Evolutionary conservation across 441 rosid species (phyloP), one percentile per base, ranked within the genome.

Genomic region (Arabidopsis hybrid): DNA sequence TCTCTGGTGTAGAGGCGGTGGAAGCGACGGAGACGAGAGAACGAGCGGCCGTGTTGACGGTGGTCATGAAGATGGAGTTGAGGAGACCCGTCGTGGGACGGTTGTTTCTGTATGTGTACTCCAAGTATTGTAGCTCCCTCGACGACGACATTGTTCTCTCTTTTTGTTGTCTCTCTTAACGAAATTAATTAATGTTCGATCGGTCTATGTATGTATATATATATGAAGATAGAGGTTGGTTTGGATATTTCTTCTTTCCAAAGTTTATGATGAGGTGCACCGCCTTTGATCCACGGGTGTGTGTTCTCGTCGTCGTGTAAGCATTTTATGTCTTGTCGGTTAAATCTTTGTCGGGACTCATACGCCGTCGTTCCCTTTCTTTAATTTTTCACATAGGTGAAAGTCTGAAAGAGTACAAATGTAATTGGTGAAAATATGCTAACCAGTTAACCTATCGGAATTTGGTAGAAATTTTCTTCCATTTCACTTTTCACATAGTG

Each of bases 41-140:
- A 61, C 79, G 87, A 7, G 87, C 85, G 0, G 92, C 96, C 51
- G 71, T 69, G 82, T 86, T 90, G 58, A 86, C 83, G 6, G 91
- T 88, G 40, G 89, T 83, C 85, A 82, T 86, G 85, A 90, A 86
- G 57, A 88, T 69, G 42, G 84, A 78, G 79, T 85, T 84, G 70
- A 88, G 59, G 49, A 87, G 73, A 38, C 83, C 71, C 8, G 90
- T 73, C 40, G 81, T 73, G 46, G 81, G 81, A 67, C 78, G 81
- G 36, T 78, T 78, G 81, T 78, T 78, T 9, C 81, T 67, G 57
- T 78, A 78, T 5, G 78, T 73, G 67, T 78, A 67, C 61, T 78
- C 78, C 76, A 78, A 67, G 71, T 78, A 78, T 67, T 67, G 81
- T 60, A 78, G 78, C 70, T 78, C 81, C 64, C 56, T 78, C 4